phyloP scores from a whole-genome alignment of 2,329 filamentous ascomycete species.

The Neodidymelliopsis sp. region DNA sequence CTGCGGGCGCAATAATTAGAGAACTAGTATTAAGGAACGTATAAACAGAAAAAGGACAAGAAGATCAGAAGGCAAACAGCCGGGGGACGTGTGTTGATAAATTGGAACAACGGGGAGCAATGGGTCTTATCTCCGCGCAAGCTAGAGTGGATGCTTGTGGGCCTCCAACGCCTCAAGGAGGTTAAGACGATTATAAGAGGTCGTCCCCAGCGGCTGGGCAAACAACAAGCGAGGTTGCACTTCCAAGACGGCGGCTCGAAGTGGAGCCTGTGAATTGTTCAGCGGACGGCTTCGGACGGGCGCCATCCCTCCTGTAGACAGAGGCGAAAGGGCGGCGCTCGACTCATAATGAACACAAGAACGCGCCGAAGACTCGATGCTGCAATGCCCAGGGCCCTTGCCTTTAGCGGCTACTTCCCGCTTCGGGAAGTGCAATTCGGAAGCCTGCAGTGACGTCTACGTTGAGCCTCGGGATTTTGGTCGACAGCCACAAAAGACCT shows the following conservation, averaged over 20 bases:
- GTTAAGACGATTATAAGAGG: conserved; percentile 19
- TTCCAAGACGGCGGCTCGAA: neutral
- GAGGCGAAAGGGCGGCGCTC: conserved; percentile 10
- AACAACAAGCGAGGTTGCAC: conserved; percentile 5
- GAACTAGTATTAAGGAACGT: conserved; percentile 26
- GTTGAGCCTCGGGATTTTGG: neutral
- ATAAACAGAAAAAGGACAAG: conserved; percentile 10
- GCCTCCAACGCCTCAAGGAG: conserved; percentile 14
- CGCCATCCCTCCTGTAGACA: neutral
- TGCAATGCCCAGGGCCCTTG: conserved; percentile 1
- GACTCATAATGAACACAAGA: conserved; percentile 6
- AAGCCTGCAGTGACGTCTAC: conserved; percentile 10
- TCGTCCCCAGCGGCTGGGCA: conserved; percentile 15
- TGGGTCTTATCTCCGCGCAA: conserved; percentile 16
- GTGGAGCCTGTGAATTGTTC: conserved; percentile 16
- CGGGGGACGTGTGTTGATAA: conserved; percentile 2
- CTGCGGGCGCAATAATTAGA: conserved; percentile 12
- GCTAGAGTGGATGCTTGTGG: conserved; percentile 7
- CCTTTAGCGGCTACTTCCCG: conserved; percentile 9
- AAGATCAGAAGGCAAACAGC: neutral
- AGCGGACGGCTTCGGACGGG: conserved; percentile 26
- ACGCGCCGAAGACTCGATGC: conserved; percentile 6
- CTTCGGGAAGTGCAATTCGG: neutral
- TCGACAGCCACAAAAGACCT: neutral
- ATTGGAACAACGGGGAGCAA: conserved; percentile 4